Base-by-base conservation (phyloP, 257 asterid species). In the Euphrasia confusa region DNA sequence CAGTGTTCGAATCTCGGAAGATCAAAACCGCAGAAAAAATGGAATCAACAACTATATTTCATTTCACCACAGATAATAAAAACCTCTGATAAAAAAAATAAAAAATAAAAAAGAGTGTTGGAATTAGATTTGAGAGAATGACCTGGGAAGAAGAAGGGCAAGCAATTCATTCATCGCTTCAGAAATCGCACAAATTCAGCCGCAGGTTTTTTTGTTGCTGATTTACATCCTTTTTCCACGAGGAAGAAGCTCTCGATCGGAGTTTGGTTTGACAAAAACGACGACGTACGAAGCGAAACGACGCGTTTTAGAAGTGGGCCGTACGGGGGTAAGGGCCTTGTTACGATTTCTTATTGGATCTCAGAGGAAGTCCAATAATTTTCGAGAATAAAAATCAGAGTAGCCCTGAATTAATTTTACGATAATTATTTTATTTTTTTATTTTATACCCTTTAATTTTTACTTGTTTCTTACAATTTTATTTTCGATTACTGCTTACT, bases 91-190 rank as follows among this genome's bases (percentile, higher is more conserved):
- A 21, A 33, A 44, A 50, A 32, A 17, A 21, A 54, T 56, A 8
- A 18, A 30, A 14, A 56, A 4, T 7, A 48, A 7, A 14, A 2
- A 40, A 30, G 12, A 21, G 5, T 35, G 30, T 37, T 39, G 24
- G 14, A 33, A 5, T 11, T 32, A 14, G 32, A 56, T 39, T 6
- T 26, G 14, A 42, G 35, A 30, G 14, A 55, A 33, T 28, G 12
- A 71, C 68, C 76, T 64, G 9, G 70, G 74, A 14, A 61, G 54
- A 53, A 53, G 61, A 26, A 33, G 54, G 64, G 61, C 52, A 37
- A 68, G 32, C 30, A 74, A 4, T 45, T 65, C 70, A 26, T 65
- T 48, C 50, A 52, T 63, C 54, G 3, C 33, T 21, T 5, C 65
- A 44, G 54, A 27, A 63, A 40, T 28, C 56, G 9, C 52, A 32